Percentiles rank a stretch among this genome's conserved stretches.
Conservation (phyloP, 768 basidiomycete genomes). For the Tricholoma furcatifolium region DNA sequence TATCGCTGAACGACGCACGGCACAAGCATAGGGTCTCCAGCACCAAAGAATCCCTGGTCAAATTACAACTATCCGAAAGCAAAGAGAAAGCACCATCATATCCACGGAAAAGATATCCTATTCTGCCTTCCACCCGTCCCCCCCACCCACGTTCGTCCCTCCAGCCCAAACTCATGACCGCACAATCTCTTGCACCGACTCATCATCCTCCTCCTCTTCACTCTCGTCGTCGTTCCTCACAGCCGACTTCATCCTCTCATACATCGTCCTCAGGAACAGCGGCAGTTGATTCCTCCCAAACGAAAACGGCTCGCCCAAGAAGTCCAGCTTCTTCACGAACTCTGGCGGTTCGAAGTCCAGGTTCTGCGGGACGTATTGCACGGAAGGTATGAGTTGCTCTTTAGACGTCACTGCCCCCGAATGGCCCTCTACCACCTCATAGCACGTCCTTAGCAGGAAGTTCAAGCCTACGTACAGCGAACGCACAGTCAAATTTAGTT, state of each 20-base stretch:
- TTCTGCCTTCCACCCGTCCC: neutral
- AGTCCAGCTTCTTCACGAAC: constrained; percentile 59
- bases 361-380: constrained; percentile 62
- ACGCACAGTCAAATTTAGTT: too few species aligned
- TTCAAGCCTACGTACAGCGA: constrained; percentile 59
- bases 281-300: constrained; percentile 67
- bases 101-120: neutral
- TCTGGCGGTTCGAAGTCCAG: constrained; percentile 61
- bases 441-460: constrained; percentile 55
- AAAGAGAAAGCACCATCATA: neutral
- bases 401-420: constrained; percentile 29
- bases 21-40: too few species aligned
- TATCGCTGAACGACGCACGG: too few species aligned
- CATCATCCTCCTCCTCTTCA: constrained; percentile 7
- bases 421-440: constrained; percentile 31
- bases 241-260: constrained; percentile 46
- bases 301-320: constrained; percentile 62
- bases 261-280: constrained; percentile 63
- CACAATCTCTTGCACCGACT: constrained; percentile 10
- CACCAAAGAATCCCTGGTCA: too few species aligned
- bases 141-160: neutral
- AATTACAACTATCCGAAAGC: too few species aligned
- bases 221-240: constrained; percentile 4
- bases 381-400: constrained; percentile 42
- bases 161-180: neutral